Conservation (phyloP, 805 yeast genomes). For the Saccharomycopsis amapae region DNA sequence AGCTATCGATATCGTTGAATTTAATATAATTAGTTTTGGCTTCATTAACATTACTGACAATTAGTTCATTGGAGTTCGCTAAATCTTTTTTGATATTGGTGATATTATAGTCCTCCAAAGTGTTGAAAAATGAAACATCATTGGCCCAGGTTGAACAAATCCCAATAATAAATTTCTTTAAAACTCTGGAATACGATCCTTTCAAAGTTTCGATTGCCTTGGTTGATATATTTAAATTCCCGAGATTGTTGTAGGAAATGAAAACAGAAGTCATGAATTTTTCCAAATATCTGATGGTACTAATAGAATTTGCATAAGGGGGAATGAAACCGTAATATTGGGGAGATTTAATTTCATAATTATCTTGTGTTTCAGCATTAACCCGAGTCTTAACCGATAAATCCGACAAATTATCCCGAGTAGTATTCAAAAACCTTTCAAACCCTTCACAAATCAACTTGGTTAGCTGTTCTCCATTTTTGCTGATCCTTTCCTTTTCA, state of each 20-base stretch:
- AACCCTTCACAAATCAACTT: constrained; percentile 29
- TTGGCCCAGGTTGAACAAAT: constrained; percentile 45
- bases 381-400: constrained; percentile 1
- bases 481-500: constrained; percentile 36
- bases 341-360: constrained; percentile 27
- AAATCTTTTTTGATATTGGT: constrained; percentile 15
- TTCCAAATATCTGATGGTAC: constrained; percentile 47
- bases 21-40: constrained; percentile 12
- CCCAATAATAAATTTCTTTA: constrained; percentile 40
- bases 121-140: constrained; percentile 35
- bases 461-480: constrained; percentile 35
- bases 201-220: constrained; percentile 30
- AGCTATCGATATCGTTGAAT: constrained; percentile 27
- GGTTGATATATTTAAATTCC: constrained; percentile 36
- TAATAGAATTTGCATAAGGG: constrained; percentile 54
- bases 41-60: constrained; percentile 12
- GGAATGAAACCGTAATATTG: constrained; percentile 51
- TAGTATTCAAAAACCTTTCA: constrained; percentile 29
- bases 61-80: constrained; percentile 15
- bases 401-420: constrained; percentile 24
- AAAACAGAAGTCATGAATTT: constrained; percentile 38
- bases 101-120: constrained; percentile 35
- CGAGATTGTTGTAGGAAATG: constrained; percentile 36
- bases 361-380: constrained; percentile 11
- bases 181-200: constrained; percentile 30